These are phyloP conservation scores for Gynostemma pentaphyllum DNA, from an alignment of 306 rosid genomes.

Conservation along the genomic window DNA sequence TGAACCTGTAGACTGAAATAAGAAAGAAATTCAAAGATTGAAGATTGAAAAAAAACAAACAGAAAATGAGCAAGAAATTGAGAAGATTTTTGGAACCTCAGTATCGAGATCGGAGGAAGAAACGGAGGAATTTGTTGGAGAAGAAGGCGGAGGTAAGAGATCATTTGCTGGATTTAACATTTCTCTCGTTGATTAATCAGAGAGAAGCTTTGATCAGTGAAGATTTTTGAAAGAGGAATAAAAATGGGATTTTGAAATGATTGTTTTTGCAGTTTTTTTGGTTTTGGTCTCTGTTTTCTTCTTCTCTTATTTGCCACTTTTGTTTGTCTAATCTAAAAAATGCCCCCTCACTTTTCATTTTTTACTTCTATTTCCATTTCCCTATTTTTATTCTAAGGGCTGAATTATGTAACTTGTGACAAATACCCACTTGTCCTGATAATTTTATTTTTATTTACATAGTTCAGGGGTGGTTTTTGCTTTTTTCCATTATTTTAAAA, in stretches of 20 bases:
- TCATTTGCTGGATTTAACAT: conserved; percentile 79
- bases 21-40: background rate
- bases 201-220: conserved; percentile 1
- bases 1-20: conserved; percentile 73
- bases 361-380: background rate
- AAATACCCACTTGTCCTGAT: no score
- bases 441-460: no score
- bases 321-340: background rate
- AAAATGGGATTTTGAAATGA: background rate
- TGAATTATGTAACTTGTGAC: background rate
- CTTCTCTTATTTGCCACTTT: background rate
- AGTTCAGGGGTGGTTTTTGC: background rate
- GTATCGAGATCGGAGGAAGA: conserved; percentile 99
- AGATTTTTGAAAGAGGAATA: background rate
- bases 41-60: background rate
- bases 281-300: background rate
- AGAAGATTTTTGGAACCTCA: conserved; percentile 21
- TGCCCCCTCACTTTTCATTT: background rate
- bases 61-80: background rate
- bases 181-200: background rate
- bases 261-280: background rate
- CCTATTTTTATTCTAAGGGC: no score
- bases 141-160: conserved; percentile 71
- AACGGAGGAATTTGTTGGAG: conserved; percentile 81
- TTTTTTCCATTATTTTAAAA: no score